These are phyloP conservation scores for Erythrobasidium hasegawianum DNA, from an alignment of 1,284 basidiomycete genomes.

Conservation along the genomic window DNA sequence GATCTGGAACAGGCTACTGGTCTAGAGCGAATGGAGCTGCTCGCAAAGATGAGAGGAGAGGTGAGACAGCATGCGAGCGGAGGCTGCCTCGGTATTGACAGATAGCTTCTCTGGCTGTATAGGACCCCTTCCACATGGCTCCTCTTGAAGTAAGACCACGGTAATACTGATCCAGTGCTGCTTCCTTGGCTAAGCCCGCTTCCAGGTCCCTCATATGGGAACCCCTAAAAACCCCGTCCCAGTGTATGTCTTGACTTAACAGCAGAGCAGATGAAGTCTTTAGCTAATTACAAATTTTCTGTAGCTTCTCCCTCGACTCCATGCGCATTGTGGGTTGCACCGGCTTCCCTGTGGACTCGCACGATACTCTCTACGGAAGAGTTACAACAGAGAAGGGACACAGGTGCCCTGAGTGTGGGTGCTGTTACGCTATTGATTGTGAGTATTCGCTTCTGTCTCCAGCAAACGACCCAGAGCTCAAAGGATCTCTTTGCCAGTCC, in stretches of 20 bases:
- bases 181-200: constrained; percentile 6
- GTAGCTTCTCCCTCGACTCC: constrained; percentile 19
- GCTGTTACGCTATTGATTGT: constrained; percentile 9
- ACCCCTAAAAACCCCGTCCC: constrained; percentile 36
- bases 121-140: constrained; percentile 36
- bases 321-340: constrained; percentile 36
- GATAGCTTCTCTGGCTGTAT: too few species aligned
- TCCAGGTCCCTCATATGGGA: constrained; percentile 34
- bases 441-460: constrained; percentile 3
- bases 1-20: constrained; percentile 35
- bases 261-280: background rate
- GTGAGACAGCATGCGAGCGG: background rate
- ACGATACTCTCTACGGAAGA: constrained; percentile 32
- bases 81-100: background rate
- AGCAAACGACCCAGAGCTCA: background rate
- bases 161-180: background rate
- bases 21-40: constrained; percentile 35
- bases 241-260: constrained; percentile 17
- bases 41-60: constrained; percentile 33
- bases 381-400: constrained; percentile 16
- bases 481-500: constrained; percentile 12
- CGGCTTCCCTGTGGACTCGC: constrained; percentile 37
- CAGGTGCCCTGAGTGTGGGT: constrained; percentile 32
- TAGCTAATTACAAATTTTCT: background rate
- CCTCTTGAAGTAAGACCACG: constrained; percentile 24